Percentiles rank a stretch among this genome's conserved stretches.
These are phyloP conservation scores for Termitomyces sp. DNA, from an alignment of 768 basidiomycete species.

Conservation along the genomic window DNA sequence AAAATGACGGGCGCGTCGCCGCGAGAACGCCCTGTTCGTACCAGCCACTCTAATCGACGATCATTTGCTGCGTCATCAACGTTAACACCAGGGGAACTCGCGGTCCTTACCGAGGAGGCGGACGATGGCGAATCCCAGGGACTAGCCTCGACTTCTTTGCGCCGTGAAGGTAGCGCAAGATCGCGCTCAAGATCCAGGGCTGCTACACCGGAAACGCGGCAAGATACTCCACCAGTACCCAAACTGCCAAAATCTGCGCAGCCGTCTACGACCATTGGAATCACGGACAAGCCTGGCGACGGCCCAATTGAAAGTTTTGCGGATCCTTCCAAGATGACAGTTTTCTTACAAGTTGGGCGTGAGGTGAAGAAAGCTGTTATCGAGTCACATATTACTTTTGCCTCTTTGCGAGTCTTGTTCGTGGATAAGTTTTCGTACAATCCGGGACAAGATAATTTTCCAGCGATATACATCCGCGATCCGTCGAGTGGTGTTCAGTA, in stretches of 20 bases:
- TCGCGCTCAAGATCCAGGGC: conserved; percentile 25
- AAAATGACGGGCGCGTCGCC: conserved; percentile 74
- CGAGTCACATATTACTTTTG: conserved; percentile 64
- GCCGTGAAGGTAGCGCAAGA: conserved; percentile 20
- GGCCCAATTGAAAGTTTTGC: conserved; percentile 9
- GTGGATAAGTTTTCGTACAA: conserved; percentile 94
- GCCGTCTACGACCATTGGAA: conserved; percentile 15
- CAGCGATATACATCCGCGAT: conserved; percentile 93
- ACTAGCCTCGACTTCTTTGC: conserved; percentile 16
- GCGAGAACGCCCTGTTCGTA: conserved; percentile 43
- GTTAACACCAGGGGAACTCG: conserved; percentile 66
- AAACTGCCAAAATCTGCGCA: conserved; percentile 43
- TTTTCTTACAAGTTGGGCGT: conserved; percentile 86
- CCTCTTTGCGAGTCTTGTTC: conserved; percentile 79
- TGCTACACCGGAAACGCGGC: conserved; percentile 33
- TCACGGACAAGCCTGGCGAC: conserved; percentile 3
- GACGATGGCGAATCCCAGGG: conserved; percentile 50
- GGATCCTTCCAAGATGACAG: conserved; percentile 44
- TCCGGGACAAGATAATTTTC: conserved; percentile 89
- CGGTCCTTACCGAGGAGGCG: conserved; percentile 60
- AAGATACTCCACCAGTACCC: conserved; percentile 35
- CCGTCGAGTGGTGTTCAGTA: conserved; percentile 90
- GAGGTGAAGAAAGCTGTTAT: conserved; percentile 85
- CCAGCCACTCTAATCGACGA: conserved; percentile 50
- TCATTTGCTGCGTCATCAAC: conserved; percentile 60